Evolutionary conservation across 2,329 filamentous ascomycete genomes (phyloP).

Genomic region (Westerdykella sp.): DNA sequence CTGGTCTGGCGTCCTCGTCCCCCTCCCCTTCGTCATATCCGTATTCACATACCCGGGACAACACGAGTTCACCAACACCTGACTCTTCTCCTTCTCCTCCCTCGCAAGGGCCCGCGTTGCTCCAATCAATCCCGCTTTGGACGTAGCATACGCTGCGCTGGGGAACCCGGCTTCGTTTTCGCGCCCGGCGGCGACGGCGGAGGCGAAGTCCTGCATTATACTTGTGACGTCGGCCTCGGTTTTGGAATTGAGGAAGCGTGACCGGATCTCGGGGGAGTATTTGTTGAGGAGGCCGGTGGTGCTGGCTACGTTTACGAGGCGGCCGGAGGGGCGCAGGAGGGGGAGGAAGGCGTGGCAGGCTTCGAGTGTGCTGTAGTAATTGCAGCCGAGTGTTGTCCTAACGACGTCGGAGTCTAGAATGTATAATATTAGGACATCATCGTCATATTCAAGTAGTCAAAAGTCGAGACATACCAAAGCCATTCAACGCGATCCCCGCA

Average conservation of each 20-base stretch:
- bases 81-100: constrained; percentile 27
- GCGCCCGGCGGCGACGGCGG: constrained; percentile 41
- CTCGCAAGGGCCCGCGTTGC: constrained; percentile 37
- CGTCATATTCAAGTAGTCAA: not conserved
- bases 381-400: constrained; percentile 44
- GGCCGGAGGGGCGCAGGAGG: constrained; percentile 40
- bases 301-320: constrained; percentile 47
- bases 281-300: constrained; percentile 41
- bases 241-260: constrained; percentile 39
- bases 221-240: constrained; percentile 41
- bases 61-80: constrained; percentile 36
- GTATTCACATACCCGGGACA: constrained; percentile 44
- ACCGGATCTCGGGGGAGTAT: constrained; percentile 41
- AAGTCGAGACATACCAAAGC: constrained; percentile 34
- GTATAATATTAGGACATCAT: not conserved
- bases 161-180: constrained; percentile 47
- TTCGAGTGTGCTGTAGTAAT: constrained; percentile 49
- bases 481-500: constrained; percentile 45
- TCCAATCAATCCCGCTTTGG: constrained; percentile 42
- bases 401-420: constrained; percentile 42
- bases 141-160: constrained; percentile 45
- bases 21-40: constrained; percentile 43
- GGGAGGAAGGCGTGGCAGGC: constrained; percentile 43
- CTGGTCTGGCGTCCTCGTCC: constrained; percentile 39
- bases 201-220: constrained; percentile 47